Evolutionary conservation across 306 rosid species (phyloP), one percentile per base, ranked within the genome.

Genomic region (Quercus dentata): DNA sequence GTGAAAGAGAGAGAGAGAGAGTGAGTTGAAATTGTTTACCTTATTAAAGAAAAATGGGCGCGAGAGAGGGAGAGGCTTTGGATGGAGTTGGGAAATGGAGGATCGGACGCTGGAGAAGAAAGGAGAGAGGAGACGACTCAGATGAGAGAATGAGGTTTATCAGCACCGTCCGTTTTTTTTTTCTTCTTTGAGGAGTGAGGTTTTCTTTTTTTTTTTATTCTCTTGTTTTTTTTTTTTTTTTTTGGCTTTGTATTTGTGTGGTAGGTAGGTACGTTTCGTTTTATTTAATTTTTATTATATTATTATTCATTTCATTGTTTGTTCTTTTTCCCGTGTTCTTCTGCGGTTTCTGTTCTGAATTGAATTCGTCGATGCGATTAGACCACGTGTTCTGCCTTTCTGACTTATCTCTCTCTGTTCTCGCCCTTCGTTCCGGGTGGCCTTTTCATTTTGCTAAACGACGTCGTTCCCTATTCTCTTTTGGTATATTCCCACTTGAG

Each of bases 81-180:
- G 97, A 89, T 87, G 88, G 88, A 74, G 82, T 78, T 41, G 46
- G 85, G 85, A 81, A 77, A 80, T 70, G 85, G 85, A 74, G 87
- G 87, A 94, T 95, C 99, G 98, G 98, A 96, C 98, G 98, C 94
- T 96, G 98, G 94, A 93, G 89, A 96, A 91, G 98, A 84, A 15
- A 88, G 88, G 88, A 87, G 86, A 79, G 31, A 84, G 86, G 93
- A 88, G 92, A 94, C 97, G 95, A 83, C 81, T 84, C 78, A 85
- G 99, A 96, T 96, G 82, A 79, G 83, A 91, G 88, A 77, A 15
- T 1, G 21, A 82, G 78, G 76, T 62, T 79, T 96, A 96, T 96
- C 99, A 91, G 75, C 92, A 90, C 98, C 97, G 98, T 93, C 83
- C 87, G 97, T 91, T 96, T 33, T 33, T 35, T 25, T 25, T 25